Evolutionary conservation across 306 rosid genomes (phyloP), one percentile per base, ranked within the genome.

Genomic region (Fragaria ananassa): DNA sequence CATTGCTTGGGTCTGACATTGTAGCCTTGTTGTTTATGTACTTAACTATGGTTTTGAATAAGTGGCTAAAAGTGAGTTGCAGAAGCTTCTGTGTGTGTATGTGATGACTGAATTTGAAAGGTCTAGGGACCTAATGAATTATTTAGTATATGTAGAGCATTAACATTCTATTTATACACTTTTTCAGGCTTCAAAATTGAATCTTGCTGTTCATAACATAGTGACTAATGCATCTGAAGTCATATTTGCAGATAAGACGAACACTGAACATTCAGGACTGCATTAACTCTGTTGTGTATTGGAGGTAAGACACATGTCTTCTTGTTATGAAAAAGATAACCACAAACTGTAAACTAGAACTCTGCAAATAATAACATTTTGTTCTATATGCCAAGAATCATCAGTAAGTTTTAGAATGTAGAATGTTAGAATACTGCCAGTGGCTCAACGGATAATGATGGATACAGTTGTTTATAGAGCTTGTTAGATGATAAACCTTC

Each of bases 221-320:
- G 13, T 72, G 66, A 13, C 54, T 41, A 8, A 41, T 39, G 41
- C 45, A 31, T 53, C 8, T 54, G 21, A 14, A 6, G 12, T 37
- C 25, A 37, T 13, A 11, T 25, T 44, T 74, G 77, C 70, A 74
- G 77, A 74, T 60, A 74, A 60, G 31, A 45, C 29, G 10, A 13
- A 29, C 31, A 18, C 77, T 4, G 58, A 44, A 60, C 77, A 44
- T 42, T 60, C 58, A 45, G 70, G 70, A 10, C 18, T 18, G 23
- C 77, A 27, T 57, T 74, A 74, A 45, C 35, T 18, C 47, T 44
- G 29, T 44, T 74, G 27, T 74, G 29, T 60, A 37, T 29, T 31
- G 41, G 31, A 74, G 78, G 78, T 74, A 61, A 65, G 34, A 45
- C 19, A 19, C 69, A 27, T 25, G 23, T 74, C 27, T 60, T 39